Base-by-base conservation (phyloP, 306 rosid species). In the Medicago arabica region DNA sequence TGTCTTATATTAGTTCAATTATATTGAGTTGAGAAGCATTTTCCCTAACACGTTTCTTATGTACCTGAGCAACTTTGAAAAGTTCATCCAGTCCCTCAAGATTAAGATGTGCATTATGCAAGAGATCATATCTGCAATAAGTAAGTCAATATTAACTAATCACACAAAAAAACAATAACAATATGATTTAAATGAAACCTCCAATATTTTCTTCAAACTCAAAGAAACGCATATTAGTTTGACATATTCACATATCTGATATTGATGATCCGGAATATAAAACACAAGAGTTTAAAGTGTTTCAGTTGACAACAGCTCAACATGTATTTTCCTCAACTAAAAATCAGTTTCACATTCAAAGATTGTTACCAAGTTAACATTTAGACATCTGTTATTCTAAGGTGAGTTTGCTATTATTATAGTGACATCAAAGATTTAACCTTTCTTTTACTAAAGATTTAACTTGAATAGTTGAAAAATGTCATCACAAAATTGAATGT, bases 11-110 rank as follows among this genome's bases (percentile, higher is more conserved):
- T 40, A 31, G 59, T 77, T 51, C 31, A 70, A 58, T 68, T 39
- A 75, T 18, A 53, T 62, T 76, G 18, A 69, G 68, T 70, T 43
- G 69, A 67, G 28, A 49, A 76, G 38, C 67, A 81, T 62, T 64
- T 67, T 81, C 75, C 18, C 17, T 44, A 43, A 82, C 74, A 64
- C 16, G 59, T 44, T 68, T 75, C 51, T 5, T 19, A 65, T 36
- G 11, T 92, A 95, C 99, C 99, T 92, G 99, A 83, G 92, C 96
- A 81, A 90, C 96, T 85, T 82, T 88, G 88, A 95, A 95, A 82
- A 95, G 99, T 74, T 92, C 93, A 84, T 90, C 89, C 78, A 95
- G 81, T 23, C 99, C 99, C 79, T 89, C 93, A 51, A 95, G 86
- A 79, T 89, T 92, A 80, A 92, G 97, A 87, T 95, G 99, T 31